phyloP scores from a whole-genome alignment of 1,284 basidiomycete genomes.

The Cutaneotrichosporon cyanovorans region DNA sequence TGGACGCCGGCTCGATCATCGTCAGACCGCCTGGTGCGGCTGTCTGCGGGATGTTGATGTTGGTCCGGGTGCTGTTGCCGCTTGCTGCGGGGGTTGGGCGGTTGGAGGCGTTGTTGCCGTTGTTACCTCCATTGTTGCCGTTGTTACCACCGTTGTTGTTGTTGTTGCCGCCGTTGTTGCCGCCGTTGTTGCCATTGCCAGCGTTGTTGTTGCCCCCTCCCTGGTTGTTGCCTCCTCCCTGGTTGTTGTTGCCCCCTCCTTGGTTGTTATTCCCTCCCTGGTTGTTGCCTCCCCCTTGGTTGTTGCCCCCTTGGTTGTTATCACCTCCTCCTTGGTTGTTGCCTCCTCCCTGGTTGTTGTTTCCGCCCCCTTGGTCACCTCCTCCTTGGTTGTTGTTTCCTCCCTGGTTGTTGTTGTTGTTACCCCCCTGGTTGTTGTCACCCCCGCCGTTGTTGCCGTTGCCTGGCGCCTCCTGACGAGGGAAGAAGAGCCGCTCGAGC shows the following conservation, averaged over 20 bases:
- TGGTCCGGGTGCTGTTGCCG: constrained; percentile 12
- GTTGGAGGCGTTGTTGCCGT: constrained; percentile 1
- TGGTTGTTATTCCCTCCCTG: neutral
- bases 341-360: neutral
- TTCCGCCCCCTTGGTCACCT: neutral
- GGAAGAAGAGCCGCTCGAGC: no score
- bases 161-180: neutral
- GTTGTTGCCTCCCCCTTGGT: neutral
- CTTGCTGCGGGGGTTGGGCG: neutral
- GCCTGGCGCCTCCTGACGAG: neutral
- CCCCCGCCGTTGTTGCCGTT: neutral
- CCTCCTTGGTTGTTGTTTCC: constrained; percentile 3
- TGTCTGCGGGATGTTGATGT: constrained; percentile 38
- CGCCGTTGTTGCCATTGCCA: neutral
- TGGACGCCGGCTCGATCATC: constrained; percentile 56
- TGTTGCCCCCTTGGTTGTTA: neutral
- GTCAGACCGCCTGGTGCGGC: constrained; percentile 43
- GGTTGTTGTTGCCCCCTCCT: neutral
- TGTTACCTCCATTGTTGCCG: neutral
- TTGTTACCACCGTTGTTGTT: neutral
- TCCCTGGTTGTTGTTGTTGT: neutral
- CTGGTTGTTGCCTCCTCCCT: neutral
- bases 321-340: neutral
- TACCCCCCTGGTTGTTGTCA: constrained; percentile 2
- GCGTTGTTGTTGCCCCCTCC: constrained; percentile 3